phyloP scores from a whole-genome alignment of 805 yeast species.

The Ogataea ganodermae region DNA sequence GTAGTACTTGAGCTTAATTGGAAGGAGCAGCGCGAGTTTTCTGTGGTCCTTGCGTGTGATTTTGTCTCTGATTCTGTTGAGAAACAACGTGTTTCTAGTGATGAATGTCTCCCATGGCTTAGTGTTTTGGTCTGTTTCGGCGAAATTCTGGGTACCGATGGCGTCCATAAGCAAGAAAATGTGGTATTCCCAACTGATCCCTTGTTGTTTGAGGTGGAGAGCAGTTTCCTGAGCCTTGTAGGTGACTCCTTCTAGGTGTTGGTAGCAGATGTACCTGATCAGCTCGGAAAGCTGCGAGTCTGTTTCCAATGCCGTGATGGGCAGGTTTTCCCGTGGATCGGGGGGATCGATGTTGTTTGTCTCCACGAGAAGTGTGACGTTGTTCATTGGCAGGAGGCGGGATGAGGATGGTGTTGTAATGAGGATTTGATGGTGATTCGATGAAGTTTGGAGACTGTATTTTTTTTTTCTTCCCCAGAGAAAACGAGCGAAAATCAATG shows the following conservation, averaged over 20 bases:
- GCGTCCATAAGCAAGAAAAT: slow-evolving; percentile 5
- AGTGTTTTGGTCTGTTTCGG: background rate
- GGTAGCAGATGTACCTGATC: background rate
- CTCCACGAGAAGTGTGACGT: background rate
- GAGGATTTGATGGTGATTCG: too few species aligned
- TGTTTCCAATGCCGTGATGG: background rate
- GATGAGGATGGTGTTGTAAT: too few species aligned
- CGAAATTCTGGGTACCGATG: background rate
- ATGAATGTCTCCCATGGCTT: background rate
- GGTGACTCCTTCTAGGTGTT: background rate
- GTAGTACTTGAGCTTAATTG: slow-evolving; percentile 19
- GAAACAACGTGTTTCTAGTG: background rate
- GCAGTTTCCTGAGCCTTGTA: background rate
- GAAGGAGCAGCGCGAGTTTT: slow-evolving; percentile 23
- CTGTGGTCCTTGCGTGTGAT: slow-evolving; percentile 13
- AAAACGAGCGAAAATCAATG: too few species aligned
- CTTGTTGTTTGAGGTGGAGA: background rate
- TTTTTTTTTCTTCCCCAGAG: background rate
- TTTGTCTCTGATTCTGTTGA: background rate
- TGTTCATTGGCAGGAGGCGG: background rate
- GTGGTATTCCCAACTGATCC: slow-evolving; percentile 7
- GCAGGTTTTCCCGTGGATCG: background rate
- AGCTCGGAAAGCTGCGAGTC: background rate
- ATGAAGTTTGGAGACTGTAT: too few species aligned
- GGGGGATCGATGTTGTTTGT: background rate